A percentile compares a stretch with the other conserved stretches of the same genome.
These are phyloP conservation scores for Curvularia verruculosa DNA, from an alignment of 2,329 filamentous ascomycete species.

Conservation along the genomic window DNA sequence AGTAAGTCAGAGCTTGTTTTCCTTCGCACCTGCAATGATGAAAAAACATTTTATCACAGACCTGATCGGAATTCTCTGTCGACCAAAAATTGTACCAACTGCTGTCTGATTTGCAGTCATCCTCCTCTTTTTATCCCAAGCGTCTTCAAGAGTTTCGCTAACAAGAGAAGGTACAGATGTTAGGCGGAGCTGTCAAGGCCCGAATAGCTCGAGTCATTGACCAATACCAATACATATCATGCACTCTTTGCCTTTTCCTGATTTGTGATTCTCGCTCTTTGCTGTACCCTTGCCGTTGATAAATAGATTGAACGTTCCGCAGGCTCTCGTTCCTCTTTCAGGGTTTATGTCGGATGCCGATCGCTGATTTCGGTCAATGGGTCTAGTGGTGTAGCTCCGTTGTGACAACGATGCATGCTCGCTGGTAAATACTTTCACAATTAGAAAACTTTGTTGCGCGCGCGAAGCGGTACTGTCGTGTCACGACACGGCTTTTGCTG, in stretches of 20 bases:
- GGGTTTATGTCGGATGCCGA: neutral
- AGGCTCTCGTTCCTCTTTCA: neutral
- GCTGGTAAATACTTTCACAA: neutral
- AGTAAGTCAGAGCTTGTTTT: slow-evolving; percentile 31
- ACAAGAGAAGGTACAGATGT: slow-evolving; percentile 9
- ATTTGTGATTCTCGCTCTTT: neutral
- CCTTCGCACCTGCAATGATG: slow-evolving; percentile 54
- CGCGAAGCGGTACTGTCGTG: slow-evolving; percentile 12
- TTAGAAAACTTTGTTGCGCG: slow-evolving; percentile 4
- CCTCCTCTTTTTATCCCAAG: neutral
- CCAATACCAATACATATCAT: slow-evolving; percentile 7
- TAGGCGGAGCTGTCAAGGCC: neutral
- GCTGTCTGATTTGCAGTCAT: slow-evolving; percentile 69
- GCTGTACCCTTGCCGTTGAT: neutral
- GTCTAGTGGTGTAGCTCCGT: slow-evolving; percentile 6
- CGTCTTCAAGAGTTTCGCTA: slow-evolving; percentile 7
- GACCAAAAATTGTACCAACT: slow-evolving; percentile 77
- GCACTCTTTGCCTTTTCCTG: neutral
- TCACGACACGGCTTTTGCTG: slow-evolving; percentile 14
- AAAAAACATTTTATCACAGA: slow-evolving; percentile 73
- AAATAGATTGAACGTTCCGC: neutral
- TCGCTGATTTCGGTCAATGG: neutral
- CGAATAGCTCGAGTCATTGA: neutral
- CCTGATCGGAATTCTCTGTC: slow-evolving; percentile 80
- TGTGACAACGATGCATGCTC: neutral